Evolutionary conservation across 768 basidiomycete genomes (phyloP), one percentile per base, ranked within the genome.

Genomic region (Epithele typhae): DNA sequence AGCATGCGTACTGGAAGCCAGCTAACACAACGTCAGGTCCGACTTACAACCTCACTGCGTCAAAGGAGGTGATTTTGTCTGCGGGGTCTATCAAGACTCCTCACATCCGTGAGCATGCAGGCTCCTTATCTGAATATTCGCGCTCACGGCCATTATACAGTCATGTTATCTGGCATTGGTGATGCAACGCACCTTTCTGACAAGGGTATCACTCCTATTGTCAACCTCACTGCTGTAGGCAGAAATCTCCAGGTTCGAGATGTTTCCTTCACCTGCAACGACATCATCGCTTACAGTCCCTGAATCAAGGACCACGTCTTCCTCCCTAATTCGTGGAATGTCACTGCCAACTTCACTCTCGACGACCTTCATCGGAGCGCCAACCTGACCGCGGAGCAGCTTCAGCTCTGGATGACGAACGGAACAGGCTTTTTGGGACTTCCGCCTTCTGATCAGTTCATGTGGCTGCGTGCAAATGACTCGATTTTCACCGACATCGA

Each of bases 141-240:
- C 15, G 18, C 4, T 18, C 38, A 11, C 38, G 15, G 3, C 14
- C 12, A 25, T 18, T 18, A 3, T 17, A 7, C 17, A 40, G 40
- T 41, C 25, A 41, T 41, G 40, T 25, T 41, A 11, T 41, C 40
- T 11, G 40, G 40, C 18, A 41, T 66, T 32, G 64, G 64, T 3
- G 44, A 54, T 19, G 24, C 42, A 4, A 25, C 41, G 5, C 18
- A 49, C 11, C 55, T 66, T 36, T 25, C 46, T 6, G 22, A 41
- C 6, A 23, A 56, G 19, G 55, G 51, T 4, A 53, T 66, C 22
- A 14, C 37, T 12, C 18, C 53, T 5, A 25, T 61, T 22, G 46
- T 53, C 5, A 35, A 62, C 37, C 51, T 61, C 22, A 57, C 62
- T 6, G 54, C 47, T 3, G 64, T 65, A 9, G 64, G 64, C 10